Evolutionary conservation across 2,329 filamentous ascomycete genomes (phyloP).

Genomic region (Polytolypa hystricis): DNA sequence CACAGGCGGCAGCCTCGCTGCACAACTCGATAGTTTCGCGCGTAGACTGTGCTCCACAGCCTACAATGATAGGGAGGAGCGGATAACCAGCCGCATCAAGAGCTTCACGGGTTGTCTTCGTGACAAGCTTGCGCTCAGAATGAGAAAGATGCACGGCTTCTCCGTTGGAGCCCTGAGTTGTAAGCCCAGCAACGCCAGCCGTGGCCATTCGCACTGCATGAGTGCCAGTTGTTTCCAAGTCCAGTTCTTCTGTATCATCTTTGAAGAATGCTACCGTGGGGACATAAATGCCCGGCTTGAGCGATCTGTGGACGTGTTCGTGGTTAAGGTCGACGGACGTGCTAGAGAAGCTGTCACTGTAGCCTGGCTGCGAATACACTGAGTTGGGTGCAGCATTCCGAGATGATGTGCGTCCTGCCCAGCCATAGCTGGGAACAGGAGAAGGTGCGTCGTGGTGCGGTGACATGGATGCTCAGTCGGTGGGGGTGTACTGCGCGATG

Average conservation of each 20-base stretch:
- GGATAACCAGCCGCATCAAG: slow-evolving; percentile 69
- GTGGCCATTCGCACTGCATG: slow-evolving; percentile 68
- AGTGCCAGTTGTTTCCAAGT: slow-evolving; percentile 66
- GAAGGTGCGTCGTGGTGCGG: slow-evolving; percentile 5
- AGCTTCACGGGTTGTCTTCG: slow-evolving; percentile 66
- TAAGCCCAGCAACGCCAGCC: slow-evolving; percentile 68
- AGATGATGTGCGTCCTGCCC: background rate
- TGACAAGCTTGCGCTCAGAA: slow-evolving; percentile 65
- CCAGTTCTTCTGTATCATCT: slow-evolving; percentile 70
- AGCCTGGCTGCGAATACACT: slow-evolving; percentile 4
- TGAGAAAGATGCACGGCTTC: slow-evolving; percentile 76
- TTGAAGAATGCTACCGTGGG: slow-evolving; percentile 75
- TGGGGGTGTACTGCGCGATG: no score
- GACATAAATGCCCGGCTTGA: slow-evolving; percentile 11
- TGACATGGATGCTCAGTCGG: background rate
- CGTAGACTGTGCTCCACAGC: slow-evolving; percentile 71
- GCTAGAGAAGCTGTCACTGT: slow-evolving; percentile 9
- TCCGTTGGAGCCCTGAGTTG: slow-evolving; percentile 83
- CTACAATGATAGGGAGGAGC: slow-evolving; percentile 68
- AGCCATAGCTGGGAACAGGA: background rate
- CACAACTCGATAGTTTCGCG: slow-evolving; percentile 67
- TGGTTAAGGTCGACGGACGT: slow-evolving; percentile 3
- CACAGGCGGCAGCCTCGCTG: slow-evolving; percentile 54
- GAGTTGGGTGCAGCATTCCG: background rate
- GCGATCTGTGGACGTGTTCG: slow-evolving; percentile 1